Evolutionary conservation across 192 early-diverging fungal species (phyloP), one percentile per base, ranked within the genome.

Genomic region (Lunasporangiospora selenospora): DNA sequence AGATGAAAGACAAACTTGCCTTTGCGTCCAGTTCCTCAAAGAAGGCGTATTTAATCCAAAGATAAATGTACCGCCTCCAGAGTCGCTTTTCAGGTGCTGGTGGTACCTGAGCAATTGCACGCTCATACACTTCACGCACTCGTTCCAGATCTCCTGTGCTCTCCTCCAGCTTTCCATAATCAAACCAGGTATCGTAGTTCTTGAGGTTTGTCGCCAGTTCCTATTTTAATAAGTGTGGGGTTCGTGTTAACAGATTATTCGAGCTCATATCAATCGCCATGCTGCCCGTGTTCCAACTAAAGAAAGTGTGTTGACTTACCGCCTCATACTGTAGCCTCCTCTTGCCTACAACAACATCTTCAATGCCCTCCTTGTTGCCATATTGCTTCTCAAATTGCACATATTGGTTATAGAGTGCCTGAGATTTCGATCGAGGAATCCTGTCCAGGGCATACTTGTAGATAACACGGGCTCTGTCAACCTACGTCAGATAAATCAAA

Each of bases 101-200:
- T 1, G 98, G 98, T 11, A 90, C 80, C 59, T 96, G 86, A 9
- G 92, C 91, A 62, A 99, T 93, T 5, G 96, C 96, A 2, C 95
- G 88, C 81, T 98, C 96, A 66, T 98, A 99, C 8, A 96, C 84
- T 44, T 98, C 94, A n/a, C 98, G 84, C 11, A 95, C 87, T 29
- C 89, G 89, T 4, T 85, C 87, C 10, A 80, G 61, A 54, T 93
- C 85, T 13, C 87, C 89, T 1, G 84, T 77, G 0, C 80, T 75
- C 56, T 98, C 98, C 55, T 99, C 98, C 15, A 99, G 77, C 48
- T 89, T 80, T 18, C 85, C 87, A 70, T 96, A 98, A 75, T 98
- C 98, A 50, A 99, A 93, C 98, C 98, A 99, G n/a, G 90, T 78
- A 52, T 99, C 98, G 67, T 98, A 98, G 67, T 99, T 97, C 19